These are phyloP conservation scores for Botryosphaeria dothidea DNA, from an alignment of 2,329 filamentous ascomycete species.

Conservation along the genomic window DNA sequence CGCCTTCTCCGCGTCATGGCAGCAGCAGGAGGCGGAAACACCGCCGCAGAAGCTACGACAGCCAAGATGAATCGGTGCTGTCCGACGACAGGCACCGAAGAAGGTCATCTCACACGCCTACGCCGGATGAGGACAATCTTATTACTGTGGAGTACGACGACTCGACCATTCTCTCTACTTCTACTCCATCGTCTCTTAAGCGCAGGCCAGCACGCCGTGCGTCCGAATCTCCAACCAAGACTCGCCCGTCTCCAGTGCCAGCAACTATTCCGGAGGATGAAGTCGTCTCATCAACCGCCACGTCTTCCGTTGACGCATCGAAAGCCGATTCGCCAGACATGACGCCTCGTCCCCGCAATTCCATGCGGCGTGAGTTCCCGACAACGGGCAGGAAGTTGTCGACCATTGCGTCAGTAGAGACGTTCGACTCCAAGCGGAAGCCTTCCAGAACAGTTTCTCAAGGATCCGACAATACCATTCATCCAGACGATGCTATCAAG, in stretches of 20 bases:
- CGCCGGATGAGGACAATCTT: conserved; percentile 26
- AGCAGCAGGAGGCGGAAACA: conserved; percentile 30
- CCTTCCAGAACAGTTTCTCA: background rate
- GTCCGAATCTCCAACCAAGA: conserved; percentile 42
- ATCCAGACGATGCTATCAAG: conserved; percentile 21
- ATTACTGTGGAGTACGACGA: conserved; percentile 19
- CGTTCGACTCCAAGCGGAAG: conserved; percentile 41
- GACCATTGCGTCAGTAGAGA: conserved; percentile 60
- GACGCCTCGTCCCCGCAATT: conserved; percentile 23
- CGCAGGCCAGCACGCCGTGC: conserved; percentile 40
- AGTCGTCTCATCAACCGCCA: conserved; percentile 30
- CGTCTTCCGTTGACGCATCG: conserved; percentile 39
- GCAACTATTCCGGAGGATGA: conserved; percentile 28
- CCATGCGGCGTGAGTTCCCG: conserved; percentile 49
- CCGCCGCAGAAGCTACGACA: conserved; percentile 31
- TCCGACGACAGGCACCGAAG: conserved; percentile 27
- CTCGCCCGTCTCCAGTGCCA: conserved; percentile 32
- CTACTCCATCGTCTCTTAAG: conserved; percentile 30
- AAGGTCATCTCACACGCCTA: conserved; percentile 23
- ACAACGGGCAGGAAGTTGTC: conserved; percentile 58
- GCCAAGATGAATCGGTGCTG: conserved; percentile 28
- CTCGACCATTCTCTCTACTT: background rate
- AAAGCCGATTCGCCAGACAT: conserved; percentile 34
- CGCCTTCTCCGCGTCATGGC: conserved; percentile 10
- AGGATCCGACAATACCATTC: conserved; percentile 12